Percentiles rank a stretch among this genome's conserved stretches.
Evolutionary conservation across 345 rosid species (phyloP).

Genomic region (Chamaenerion angustifolium): DNA sequence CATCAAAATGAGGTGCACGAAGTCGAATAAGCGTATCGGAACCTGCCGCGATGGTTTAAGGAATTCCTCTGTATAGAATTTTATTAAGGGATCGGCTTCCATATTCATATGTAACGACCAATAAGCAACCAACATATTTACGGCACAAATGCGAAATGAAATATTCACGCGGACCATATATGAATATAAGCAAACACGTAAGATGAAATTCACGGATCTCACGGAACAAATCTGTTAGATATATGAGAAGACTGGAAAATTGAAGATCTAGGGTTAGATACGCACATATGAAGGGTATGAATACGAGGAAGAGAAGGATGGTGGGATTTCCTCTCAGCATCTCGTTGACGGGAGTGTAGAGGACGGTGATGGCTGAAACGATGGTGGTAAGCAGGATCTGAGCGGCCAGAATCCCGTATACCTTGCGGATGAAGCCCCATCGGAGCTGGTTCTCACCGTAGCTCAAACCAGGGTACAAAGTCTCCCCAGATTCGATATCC

Average conservation of each 20-base stretch:
- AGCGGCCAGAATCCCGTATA: constrained; percentile 68
- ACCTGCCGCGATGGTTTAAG: too few species aligned
- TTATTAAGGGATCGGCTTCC: too few species aligned
- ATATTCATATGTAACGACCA: too few species aligned
- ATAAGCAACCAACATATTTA: too few species aligned
- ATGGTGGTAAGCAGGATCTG: constrained; percentile 78
- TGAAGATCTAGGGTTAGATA: constrained; percentile 10
- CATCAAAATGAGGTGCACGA: too few species aligned
- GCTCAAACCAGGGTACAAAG: constrained; percentile 71
- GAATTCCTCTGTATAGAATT: too few species aligned
- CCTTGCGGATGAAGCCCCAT: constrained; percentile 91
- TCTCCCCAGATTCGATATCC: constrained; percentile 49
- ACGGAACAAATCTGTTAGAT: not conserved
- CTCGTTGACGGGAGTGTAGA: constrained; percentile 52
- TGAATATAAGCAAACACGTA: too few species aligned
- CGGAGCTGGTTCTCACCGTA: constrained; percentile 80
- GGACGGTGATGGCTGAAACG: constrained; percentile 58
- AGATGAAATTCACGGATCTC: not conserved
- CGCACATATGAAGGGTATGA: constrained; percentile 71
- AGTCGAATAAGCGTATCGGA: too few species aligned
- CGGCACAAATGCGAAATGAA: too few species aligned
- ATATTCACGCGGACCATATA: too few species aligned
- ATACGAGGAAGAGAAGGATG: constrained; percentile 48
- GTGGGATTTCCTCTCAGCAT: constrained; percentile 56
- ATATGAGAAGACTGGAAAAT: not conserved